phyloP scores from a whole-genome alignment of 768 basidiomycete genomes.

The Boletus reticuloceps region DNA sequence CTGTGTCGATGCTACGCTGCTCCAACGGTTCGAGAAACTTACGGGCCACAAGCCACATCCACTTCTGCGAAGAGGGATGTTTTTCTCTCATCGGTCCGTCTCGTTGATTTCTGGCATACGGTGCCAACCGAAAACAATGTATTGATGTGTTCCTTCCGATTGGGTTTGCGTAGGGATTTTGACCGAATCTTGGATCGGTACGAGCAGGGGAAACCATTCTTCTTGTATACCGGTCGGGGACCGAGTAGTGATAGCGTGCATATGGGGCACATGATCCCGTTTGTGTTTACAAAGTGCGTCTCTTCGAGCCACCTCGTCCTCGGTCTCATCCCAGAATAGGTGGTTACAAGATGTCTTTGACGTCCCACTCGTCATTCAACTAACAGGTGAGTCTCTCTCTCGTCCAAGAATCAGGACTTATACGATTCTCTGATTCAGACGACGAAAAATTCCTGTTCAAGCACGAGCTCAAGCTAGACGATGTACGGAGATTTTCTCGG shows the following conservation, averaged over 20 bases:
- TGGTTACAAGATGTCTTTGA: conserved; percentile 98
- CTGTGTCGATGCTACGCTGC: conserved; percentile 67
- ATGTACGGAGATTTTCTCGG: conserved; percentile 76
- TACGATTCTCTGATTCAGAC: conserved; percentile 45
- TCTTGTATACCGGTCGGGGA: conserved; percentile 95
- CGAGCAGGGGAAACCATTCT: conserved; percentile 97
- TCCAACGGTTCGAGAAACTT: conserved; percentile 86
- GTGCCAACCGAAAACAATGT: not conserved
- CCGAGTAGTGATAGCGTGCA: conserved; percentile 98
- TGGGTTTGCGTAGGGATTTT: conserved; percentile 62
- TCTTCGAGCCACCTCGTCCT: not conserved
- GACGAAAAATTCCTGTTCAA: conserved; percentile 99
- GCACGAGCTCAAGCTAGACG: conserved; percentile 86
- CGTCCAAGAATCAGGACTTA: not conserved
- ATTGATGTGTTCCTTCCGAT: not conserved
- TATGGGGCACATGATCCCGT: conserved; percentile 96
- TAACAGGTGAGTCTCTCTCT: conserved; percentile 63
- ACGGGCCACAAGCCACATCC: conserved; percentile 89
- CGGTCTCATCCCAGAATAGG: conserved; percentile 38
- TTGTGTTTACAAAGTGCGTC: conserved; percentile 91
- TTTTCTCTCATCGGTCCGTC: conserved; percentile 94
- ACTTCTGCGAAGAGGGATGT: conserved; percentile 86
- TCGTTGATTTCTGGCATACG: not conserved
- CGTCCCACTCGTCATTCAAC: conserved; percentile 90
- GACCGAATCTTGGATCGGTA: conserved; percentile 92